A percentile compares a stretch with the other conserved stretches of the same genome.
Conservation (phyloP, 352 stramenopile genomes). For the Globisporangium parvum region DNA sequence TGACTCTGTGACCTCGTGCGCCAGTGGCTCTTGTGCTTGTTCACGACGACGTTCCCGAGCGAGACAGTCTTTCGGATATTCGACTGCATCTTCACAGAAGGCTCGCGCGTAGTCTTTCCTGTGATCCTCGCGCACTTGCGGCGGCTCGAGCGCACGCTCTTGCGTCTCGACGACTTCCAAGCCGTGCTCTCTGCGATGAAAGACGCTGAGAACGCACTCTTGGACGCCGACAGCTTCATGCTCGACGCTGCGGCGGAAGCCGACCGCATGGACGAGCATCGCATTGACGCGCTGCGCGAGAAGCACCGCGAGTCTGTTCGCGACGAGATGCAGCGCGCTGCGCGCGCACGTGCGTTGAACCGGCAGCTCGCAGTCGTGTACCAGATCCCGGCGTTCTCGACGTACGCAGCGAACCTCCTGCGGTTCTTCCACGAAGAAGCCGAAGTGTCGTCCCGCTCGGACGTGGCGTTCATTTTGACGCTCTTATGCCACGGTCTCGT, state of each 20-base stretch:
- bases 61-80: slow-evolving; percentile 87
- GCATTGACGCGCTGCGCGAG: slow-evolving; percentile 40
- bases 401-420: slow-evolving; percentile 50
- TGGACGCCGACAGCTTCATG: slow-evolving; percentile 67
- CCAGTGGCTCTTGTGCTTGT: slow-evolving; percentile 88
- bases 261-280: slow-evolving; percentile 26
- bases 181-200: slow-evolving; percentile 71
- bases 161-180: slow-evolving; percentile 61
- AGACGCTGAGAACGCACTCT: slow-evolving; percentile 47
- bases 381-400: slow-evolving; percentile 74
- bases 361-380: slow-evolving; percentile 65
- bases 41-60: slow-evolving; percentile 86
- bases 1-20: neutral
- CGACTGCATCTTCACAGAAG: slow-evolving; percentile 84
- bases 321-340: slow-evolving; percentile 62
- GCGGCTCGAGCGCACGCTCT: slow-evolving; percentile 40
- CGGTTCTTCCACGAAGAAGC: slow-evolving; percentile 76
- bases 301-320: slow-evolving; percentile 51
- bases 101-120: slow-evolving; percentile 74
- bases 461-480: slow-evolving; percentile 74
- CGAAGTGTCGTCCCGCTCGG: slow-evolving; percentile 57
- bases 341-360: slow-evolving; percentile 55
- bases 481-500: slow-evolving; percentile 78
- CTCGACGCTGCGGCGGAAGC: slow-evolving; percentile 34
- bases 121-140: slow-evolving; percentile 79